Evolutionary conservation across 2,329 filamentous ascomycete genomes (phyloP), one percentile per base, ranked within the genome.

Genomic region (Ramularia endophylla): DNA sequence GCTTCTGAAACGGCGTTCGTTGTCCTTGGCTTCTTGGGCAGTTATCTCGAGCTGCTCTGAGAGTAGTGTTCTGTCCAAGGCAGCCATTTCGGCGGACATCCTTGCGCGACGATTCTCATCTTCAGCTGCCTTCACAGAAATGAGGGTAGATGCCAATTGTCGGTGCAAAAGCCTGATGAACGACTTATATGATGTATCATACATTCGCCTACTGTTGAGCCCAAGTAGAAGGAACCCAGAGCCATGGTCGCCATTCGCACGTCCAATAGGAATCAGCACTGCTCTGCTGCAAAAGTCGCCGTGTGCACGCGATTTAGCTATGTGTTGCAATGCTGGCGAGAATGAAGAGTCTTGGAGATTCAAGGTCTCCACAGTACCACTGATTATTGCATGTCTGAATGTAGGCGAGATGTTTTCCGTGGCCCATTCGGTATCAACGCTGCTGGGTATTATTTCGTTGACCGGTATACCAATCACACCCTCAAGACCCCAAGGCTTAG

Each of bases 141-240:
- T 47, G 50, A 64, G 27, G 2, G 43, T 29, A 11, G 41, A 43
- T 1, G 33, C 37, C 18, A 53, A 31, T 22, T 51, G 61, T 8
- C 56, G 56, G 6, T 48, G 41, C 2, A 66, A 51, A 22, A 64
- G 57, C 15, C 50, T 51, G 13, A 61, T 34, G 27, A 65, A 64
- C 17, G 62, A 61, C 35, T 58, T 39, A 29, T 59, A 62, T 6
- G 48, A 44, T 2, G 48, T 43, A 30, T 65, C 63, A 33, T 58
- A 57, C 1, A 55, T 55, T 12, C 63, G 55, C 19, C 53, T 60
- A 1, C 62, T 63, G 34, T 65, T 66, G 1, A 62, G 58, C 0
- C 62, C 65, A 4, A 61, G 44, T 12, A 66, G 18, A 3, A 55
- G 18, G 19, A 55, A 54, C 0, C 49, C 53, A 13, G 46, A 40